These are phyloP conservation scores for Hyaloscypha finlandica DNA, from an alignment of 495 filamentous ascomycete genomes.

Conservation along the genomic window DNA sequence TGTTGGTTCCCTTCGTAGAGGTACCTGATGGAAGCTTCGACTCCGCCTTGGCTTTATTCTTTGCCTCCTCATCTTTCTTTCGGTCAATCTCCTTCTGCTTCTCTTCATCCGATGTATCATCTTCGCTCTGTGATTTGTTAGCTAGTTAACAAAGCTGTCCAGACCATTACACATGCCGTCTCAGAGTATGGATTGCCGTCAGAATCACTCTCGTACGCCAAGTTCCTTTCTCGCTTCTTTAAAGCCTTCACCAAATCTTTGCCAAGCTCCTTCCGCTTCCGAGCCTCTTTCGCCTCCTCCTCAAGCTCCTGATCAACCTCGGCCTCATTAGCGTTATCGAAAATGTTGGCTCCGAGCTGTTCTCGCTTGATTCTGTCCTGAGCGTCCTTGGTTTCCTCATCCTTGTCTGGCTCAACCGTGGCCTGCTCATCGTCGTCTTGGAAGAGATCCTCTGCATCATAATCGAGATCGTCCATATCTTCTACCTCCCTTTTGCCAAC, in stretches of 20 bases:
- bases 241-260: constrained; percentile 79
- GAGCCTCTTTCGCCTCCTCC: constrained; percentile 66
- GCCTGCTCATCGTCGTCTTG: constrained; percentile 90
- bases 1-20: constrained; percentile 71
- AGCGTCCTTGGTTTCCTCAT: constrained; percentile 86
- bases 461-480: constrained; percentile 61
- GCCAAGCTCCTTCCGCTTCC: constrained; percentile 65
- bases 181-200: constrained; percentile 78
- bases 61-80: constrained; percentile 44
- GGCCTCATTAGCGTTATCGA: constrained; percentile 79
- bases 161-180: constrained; percentile 38
- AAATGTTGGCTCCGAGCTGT: constrained; percentile 82
- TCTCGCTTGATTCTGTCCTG: constrained; percentile 85
- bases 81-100: constrained; percentile 68
- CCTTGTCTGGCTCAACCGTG: constrained; percentile 72
- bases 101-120: constrained; percentile 65
- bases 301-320: constrained; percentile 82
- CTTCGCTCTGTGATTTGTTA: constrained; percentile 49
- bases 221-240: constrained; percentile 80
- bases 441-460: constrained; percentile 59
- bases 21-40: constrained; percentile 56
- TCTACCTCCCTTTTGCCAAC: constrained; percentile 52
- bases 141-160: constrained; percentile 35
- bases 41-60: constrained; percentile 37
- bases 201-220: constrained; percentile 77